Evolutionary conservation across 129 eudicot genomes (phyloP).

Genomic region (Artemisia tridentata): DNA sequence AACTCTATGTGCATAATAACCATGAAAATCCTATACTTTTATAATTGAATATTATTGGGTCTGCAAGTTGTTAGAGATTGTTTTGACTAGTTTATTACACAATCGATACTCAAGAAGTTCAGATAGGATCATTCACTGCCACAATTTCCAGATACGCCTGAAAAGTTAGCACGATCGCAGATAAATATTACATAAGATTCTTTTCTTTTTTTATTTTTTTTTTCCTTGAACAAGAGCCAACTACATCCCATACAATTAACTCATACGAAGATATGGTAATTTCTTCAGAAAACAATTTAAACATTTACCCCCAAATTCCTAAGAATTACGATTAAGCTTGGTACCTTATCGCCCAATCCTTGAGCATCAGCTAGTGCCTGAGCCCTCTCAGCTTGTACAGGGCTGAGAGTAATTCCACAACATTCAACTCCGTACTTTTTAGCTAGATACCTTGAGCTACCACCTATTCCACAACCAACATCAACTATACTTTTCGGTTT

Average conservation of each 20-base stretch:
- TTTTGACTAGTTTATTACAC: too few relatives aligned
- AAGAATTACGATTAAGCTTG: background rate
- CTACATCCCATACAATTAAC: background rate
- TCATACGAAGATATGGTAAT: background rate
- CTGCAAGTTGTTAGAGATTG: background rate
- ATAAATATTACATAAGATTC: too few relatives aligned
- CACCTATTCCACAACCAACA: conserved; percentile 97
- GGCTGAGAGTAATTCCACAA: conserved; percentile 77
- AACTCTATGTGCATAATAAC: background rate
- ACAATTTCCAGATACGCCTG: background rate
- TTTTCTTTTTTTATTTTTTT: too few relatives aligned
- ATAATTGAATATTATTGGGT: background rate
- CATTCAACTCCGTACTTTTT: conserved; percentile 66
- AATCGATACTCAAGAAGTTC: background rate
- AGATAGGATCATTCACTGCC: background rate
- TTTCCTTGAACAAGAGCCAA: too few relatives aligned
- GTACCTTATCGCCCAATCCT: conserved; percentile 67
- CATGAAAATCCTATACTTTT: background rate
- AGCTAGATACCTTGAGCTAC: conserved; percentile 82
- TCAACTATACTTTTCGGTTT: conserved; percentile 68
- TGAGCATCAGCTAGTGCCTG: conserved; percentile 75
- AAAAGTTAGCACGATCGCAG: conserved; percentile 2
- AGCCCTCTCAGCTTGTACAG: conserved; percentile 85
- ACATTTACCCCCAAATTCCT: background rate
- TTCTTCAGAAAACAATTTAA: background rate